A percentile compares a stretch with the other conserved stretches of the same genome.
Conservation (phyloP, 2,329 filamentous ascomycete species). For the Arthrinium puccinioides region DNA sequence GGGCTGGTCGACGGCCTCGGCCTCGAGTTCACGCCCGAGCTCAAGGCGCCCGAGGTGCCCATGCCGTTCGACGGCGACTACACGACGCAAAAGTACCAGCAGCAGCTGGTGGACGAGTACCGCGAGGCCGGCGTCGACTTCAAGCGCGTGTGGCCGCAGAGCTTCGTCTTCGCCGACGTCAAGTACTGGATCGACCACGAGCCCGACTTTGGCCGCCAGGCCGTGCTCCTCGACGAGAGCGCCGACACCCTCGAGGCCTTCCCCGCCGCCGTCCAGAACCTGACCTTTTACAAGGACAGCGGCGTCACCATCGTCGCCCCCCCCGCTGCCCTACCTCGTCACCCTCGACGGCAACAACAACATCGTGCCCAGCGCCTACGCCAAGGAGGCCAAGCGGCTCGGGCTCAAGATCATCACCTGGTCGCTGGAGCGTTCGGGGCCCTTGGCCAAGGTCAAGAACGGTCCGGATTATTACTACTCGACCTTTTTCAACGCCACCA, state of each 20-base stretch:
- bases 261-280: slow-evolving; percentile 44
- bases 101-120: slow-evolving; percentile 59
- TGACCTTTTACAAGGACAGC: slow-evolving; percentile 45
- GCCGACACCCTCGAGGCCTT: slow-evolving; percentile 47
- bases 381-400: slow-evolving; percentile 49
- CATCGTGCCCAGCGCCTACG: slow-evolving; percentile 58
- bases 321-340: slow-evolving; percentile 55
- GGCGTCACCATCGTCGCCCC: slow-evolving; percentile 59
- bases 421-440: slow-evolving; percentile 60
- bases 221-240: slow-evolving; percentile 57
- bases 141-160: slow-evolving; percentile 53
- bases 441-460: slow-evolving; percentile 39
- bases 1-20: slow-evolving; percentile 48
- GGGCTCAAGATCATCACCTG: slow-evolving; percentile 61
- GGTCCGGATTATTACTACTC: slow-evolving; percentile 48
- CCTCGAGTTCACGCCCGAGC: slow-evolving; percentile 58
- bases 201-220: slow-evolving; percentile 53
- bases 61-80: slow-evolving; percentile 62
- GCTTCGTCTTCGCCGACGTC: slow-evolving; percentile 57
- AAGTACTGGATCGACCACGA: slow-evolving; percentile 60
- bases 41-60: slow-evolving; percentile 60
- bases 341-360: slow-evolving; percentile 38
- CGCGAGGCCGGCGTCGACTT: slow-evolving; percentile 43
- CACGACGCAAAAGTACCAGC: slow-evolving; percentile 57
- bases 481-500: slow-evolving; percentile 44